Percentiles rank a stretch among this genome's conserved stretches.
Evolutionary conservation across 345 rosid genomes (phyloP).

Genomic region (Moricandia moricandioides): DNA sequence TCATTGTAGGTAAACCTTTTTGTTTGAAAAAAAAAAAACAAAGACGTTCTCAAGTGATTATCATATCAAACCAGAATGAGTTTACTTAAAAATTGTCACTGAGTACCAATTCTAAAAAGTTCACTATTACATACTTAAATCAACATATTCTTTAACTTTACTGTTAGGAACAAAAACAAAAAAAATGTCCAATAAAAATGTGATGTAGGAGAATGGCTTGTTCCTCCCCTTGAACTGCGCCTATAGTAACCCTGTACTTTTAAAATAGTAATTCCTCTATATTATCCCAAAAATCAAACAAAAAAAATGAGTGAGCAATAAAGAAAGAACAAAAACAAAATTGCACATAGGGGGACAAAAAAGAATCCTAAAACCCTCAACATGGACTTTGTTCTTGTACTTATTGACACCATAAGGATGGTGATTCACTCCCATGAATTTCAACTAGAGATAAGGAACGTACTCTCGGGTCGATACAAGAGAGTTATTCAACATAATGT

Average conservation of each 20-base stretch:
- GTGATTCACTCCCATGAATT: slow-evolving; percentile 36
- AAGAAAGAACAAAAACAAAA: not conserved
- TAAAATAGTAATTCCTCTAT: slow-evolving; percentile 16
- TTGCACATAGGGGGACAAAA: slow-evolving; percentile 14
- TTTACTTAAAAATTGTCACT: too few species aligned
- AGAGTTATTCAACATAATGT: not conserved
- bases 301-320: not conserved
- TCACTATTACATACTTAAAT: too few species aligned
- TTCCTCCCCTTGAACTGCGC: too few species aligned
- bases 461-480: slow-evolving; percentile 23
- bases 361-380: slow-evolving; percentile 16
- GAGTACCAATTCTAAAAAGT: too few species aligned
- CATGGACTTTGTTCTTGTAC: slow-evolving; percentile 6
- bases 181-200: too few species aligned
- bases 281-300: not conserved
- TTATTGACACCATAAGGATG: slow-evolving; percentile 21
- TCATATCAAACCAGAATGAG: too few species aligned
- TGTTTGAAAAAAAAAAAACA: too few species aligned
- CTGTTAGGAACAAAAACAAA: too few species aligned
- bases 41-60: too few species aligned
- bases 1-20: too few species aligned
- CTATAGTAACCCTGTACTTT: not conserved
- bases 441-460: slow-evolving; percentile 30
- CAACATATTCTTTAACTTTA: too few species aligned
- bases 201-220: too few species aligned